A percentile compares a stretch with the other conserved stretches of the same genome.
These are phyloP conservation scores for Tillandsia leiboldiana DNA, from an alignment of 176 grass and related monocot genomes.

Conservation along the genomic window DNA sequence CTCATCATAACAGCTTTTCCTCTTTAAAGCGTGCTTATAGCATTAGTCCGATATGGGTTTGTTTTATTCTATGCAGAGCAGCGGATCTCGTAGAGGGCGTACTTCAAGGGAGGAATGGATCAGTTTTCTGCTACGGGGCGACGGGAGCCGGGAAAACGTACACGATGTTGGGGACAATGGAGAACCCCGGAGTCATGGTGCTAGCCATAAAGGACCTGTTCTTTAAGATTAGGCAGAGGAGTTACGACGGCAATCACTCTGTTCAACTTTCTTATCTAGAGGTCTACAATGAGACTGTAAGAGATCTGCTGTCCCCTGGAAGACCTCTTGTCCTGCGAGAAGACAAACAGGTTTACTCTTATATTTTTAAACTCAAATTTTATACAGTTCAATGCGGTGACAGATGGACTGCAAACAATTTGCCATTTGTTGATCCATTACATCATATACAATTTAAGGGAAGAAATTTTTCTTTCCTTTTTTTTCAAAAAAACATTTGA, in stretches of 20 bases:
- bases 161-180: constrained; percentile 82
- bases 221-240: constrained; percentile 69
- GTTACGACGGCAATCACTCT: constrained; percentile 51
- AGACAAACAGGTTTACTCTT: constrained; percentile 63
- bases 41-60: background rate
- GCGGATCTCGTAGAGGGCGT: constrained; percentile 82
- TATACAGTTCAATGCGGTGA: too few relatives aligned
- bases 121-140: constrained; percentile 96
- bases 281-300: constrained; percentile 95
- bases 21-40: background rate
- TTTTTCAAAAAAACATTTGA: background rate
- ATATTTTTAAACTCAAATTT: too few relatives aligned
- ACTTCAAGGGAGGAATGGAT: constrained; percentile 82
- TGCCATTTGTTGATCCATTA: too few relatives aligned
- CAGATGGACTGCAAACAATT: background rate
- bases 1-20: background rate
- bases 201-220: constrained; percentile 95
- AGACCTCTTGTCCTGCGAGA: constrained; percentile 75
- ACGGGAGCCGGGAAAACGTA: constrained; percentile 97
- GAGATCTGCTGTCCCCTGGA: constrained; percentile 84
- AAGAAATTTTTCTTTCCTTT: too few relatives aligned
- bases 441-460: too few relatives aligned
- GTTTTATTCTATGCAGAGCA: constrained; percentile 47
- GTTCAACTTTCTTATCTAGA: constrained; percentile 87
- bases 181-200: constrained; percentile 90